phyloP scores from a whole-genome alignment of 2,329 filamentous ascomycete species.

The Davidsoniella virescens region DNA sequence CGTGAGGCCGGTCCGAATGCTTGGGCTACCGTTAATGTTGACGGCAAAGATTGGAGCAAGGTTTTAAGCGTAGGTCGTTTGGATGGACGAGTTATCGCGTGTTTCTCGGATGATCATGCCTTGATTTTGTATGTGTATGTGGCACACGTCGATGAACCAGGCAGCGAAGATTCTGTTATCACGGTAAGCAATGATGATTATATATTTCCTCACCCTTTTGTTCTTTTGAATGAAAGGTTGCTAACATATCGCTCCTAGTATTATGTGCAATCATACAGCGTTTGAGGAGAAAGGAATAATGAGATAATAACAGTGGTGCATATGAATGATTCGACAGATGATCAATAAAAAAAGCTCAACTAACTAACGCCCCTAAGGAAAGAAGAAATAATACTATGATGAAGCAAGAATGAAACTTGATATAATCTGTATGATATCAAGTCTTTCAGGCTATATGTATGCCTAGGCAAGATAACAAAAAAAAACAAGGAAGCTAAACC shows the following conservation, averaged over 20 bases:
- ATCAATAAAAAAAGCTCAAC: too few relatives aligned
- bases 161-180: slow-evolving; percentile 54
- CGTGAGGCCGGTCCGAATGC: slow-evolving; percentile 59
- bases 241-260: slow-evolving; percentile 19
- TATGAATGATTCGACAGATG: too few relatives aligned
- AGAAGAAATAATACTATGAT: too few relatives aligned
- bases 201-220: background rate
- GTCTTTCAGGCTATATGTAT: too few relatives aligned
- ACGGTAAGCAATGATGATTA: slow-evolving; percentile 39
- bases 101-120: slow-evolving; percentile 66
- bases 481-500: too few relatives aligned
- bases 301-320: too few relatives aligned
- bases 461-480: too few relatives aligned
- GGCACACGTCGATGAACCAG: slow-evolving; percentile 49
- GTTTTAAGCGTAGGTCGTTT: slow-evolving; percentile 86
- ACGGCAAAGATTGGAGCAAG: slow-evolving; percentile 84
- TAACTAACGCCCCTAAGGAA: too few relatives aligned
- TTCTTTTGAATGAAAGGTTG: background rate
- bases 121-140: slow-evolving; percentile 74
- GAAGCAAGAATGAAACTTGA: too few relatives aligned
- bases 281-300: background rate
- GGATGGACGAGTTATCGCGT: slow-evolving; percentile 84
- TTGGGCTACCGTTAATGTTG: slow-evolving; percentile 81
- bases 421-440: too few relatives aligned
- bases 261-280: slow-evolving; percentile 28